A percentile compares a stretch with the other conserved stretches of the same genome.
phyloP scores from a whole-genome alignment of 495 filamentous ascomycete genomes.

The Cercophora newfieldiana region DNA sequence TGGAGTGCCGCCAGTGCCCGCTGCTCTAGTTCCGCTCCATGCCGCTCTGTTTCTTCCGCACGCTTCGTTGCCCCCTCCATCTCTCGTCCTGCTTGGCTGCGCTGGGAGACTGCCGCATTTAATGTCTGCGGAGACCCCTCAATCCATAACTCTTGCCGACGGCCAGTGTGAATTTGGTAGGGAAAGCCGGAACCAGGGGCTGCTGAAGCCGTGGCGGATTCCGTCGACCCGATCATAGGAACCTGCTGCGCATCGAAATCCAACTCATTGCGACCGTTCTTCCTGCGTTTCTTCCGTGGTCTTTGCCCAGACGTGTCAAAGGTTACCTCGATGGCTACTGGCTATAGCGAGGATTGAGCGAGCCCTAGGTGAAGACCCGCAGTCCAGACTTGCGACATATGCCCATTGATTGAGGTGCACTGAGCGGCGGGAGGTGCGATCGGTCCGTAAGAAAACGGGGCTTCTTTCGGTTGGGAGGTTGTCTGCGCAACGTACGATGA shows the following conservation, averaged over 20 bases:
- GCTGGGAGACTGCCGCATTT: background rate
- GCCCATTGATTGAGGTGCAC: background rate
- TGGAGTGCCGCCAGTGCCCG: background rate
- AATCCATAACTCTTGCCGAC: background rate
- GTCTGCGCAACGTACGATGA: background rate
- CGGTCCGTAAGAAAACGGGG: background rate
- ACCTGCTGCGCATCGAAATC: background rate
- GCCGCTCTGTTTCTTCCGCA: slow-evolving; percentile 5
- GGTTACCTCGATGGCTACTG: background rate
- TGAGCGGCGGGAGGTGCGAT: background rate
- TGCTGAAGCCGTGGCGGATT: background rate
- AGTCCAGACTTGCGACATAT: background rate
- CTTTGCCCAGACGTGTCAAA: slow-evolving; percentile 4
- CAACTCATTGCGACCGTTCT: background rate
- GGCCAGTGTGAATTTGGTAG: background rate
- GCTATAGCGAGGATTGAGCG: background rate
- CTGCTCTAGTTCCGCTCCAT: slow-evolving; percentile 1
- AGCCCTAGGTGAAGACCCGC: background rate
- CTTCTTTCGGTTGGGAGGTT: background rate
- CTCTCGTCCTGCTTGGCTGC: background rate
- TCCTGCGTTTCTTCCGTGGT: slow-evolving; percentile 2
- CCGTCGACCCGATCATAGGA: background rate
- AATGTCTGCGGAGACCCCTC: background rate
- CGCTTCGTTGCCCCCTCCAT: slow-evolving; percentile 1
- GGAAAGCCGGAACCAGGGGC: slow-evolving; percentile 1